Percentiles rank a stretch among this genome's conserved stretches.
Conservation (phyloP, 805 yeast genomes). For the Myxozyma udenii region DNA sequence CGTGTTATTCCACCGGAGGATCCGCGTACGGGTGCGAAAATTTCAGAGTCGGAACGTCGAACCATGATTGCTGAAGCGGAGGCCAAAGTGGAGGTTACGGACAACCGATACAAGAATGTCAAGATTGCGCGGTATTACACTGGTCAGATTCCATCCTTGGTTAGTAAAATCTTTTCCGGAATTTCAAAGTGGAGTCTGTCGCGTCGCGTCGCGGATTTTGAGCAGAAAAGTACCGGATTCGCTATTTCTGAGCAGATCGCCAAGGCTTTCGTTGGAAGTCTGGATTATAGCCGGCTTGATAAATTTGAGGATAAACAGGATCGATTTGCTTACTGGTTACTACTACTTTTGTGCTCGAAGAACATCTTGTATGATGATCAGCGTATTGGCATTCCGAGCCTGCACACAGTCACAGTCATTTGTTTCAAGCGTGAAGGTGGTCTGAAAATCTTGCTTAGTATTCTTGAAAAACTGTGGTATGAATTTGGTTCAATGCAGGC, state of each 20-base stretch:
- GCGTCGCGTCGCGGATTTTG: conserved; percentile 24
- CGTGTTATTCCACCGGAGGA: conserved; percentile 16
- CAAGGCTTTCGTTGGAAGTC: conserved; percentile 24
- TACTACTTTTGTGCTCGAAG: conserved; percentile 22
- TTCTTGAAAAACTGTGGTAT: conserved; percentile 28
- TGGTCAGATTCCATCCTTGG: conserved; percentile 26
- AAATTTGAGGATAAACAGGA: conserved; percentile 22
- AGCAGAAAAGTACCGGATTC: conserved; percentile 33
- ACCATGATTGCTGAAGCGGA: conserved; percentile 25
- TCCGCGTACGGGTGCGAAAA: conserved; percentile 5
- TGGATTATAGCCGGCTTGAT: conserved; percentile 24
- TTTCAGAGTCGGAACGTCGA: conserved; percentile 10
- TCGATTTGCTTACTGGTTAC: conserved; percentile 24
- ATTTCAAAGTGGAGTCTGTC: conserved; percentile 25
- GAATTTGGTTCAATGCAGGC: conserved; percentile 15
- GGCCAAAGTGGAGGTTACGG: conserved; percentile 25
- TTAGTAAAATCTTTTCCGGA: conserved; percentile 23
- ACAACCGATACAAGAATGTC: conserved; percentile 26
- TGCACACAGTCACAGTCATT: conserved; percentile 31
- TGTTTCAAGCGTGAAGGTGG: conserved; percentile 37
- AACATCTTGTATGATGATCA: conserved; percentile 24
- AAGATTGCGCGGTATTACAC: conserved; percentile 27
- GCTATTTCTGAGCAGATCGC: conserved; percentile 34
- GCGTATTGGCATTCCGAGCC: conserved; percentile 15
- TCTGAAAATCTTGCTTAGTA: conserved; percentile 28